phyloP scores from a whole-genome alignment of 1,139 yeast species.

The Kodamaea anthophila region DNA sequence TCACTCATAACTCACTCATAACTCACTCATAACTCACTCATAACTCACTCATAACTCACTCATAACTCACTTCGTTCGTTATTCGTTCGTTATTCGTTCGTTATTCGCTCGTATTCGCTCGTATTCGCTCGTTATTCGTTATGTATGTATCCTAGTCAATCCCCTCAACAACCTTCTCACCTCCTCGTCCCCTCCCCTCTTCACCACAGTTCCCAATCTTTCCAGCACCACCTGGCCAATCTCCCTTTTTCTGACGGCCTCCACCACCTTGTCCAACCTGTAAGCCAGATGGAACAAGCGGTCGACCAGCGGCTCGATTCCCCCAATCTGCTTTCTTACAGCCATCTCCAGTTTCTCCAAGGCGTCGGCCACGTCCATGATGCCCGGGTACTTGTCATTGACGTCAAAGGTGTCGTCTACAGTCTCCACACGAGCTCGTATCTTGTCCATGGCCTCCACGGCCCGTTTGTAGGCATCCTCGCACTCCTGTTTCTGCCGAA shows the following conservation, averaged over 20 bases:
- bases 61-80: too few species aligned
- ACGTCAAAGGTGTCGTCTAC: too few species aligned
- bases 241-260: constrained; percentile 8
- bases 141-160: constrained; percentile 9
- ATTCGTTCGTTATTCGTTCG: too few species aligned
- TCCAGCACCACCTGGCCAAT: constrained; percentile 5
- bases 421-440: constrained; percentile 6
- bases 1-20: too few species aligned
- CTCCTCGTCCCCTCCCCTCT: constrained; percentile 1
- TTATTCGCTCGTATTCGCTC: not conserved
- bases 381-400: constrained; percentile 4
- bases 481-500: constrained; percentile 48
- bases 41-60: too few species aligned
- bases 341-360: constrained; percentile 4
- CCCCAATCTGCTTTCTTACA: not conserved
- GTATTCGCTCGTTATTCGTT: not conserved
- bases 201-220: constrained; percentile 4
- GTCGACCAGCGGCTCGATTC: constrained; percentile 11
- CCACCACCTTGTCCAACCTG: constrained; percentile 11
- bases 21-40: too few species aligned
- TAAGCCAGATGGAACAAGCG: constrained; percentile 13
- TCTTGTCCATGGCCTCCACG: constrained; percentile 15
- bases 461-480: constrained; percentile 22
- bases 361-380: constrained; percentile 3
- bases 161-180: constrained; percentile 10